These are phyloP conservation scores for Talaromyces ruber DNA, from an alignment of 495 filamentous ascomycete species.

Conservation along the genomic window DNA sequence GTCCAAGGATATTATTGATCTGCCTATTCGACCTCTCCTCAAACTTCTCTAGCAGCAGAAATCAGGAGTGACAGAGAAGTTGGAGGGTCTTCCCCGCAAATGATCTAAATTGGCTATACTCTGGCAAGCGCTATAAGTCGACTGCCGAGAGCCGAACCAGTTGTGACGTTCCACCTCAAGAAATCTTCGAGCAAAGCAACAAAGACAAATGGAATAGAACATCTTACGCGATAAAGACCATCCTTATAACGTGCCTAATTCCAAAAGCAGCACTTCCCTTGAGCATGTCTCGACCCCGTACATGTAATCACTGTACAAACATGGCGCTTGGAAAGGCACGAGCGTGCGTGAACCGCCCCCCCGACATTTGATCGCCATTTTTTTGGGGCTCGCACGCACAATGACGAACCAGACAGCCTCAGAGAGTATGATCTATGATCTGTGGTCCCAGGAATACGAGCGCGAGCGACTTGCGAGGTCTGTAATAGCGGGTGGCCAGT, in stretches of 20 bases:
- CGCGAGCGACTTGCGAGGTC: background rate
- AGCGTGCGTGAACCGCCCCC: background rate
- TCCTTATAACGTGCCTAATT: background rate
- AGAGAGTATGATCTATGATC: too few relatives aligned
- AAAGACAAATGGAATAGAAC: background rate
- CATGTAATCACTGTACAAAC: background rate
- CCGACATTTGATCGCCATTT: background rate
- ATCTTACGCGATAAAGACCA: background rate
- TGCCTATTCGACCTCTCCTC: background rate
- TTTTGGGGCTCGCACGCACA: background rate
- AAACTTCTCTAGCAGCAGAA: background rate
- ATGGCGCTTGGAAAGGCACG: background rate
- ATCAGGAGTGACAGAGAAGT: background rate
- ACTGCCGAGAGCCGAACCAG: background rate
- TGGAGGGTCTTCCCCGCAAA: background rate
- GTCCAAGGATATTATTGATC: background rate
- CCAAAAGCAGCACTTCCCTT: background rate
- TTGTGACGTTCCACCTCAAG: background rate
- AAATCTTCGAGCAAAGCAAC: background rate
- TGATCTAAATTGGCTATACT: background rate
- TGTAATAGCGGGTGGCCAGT: background rate
- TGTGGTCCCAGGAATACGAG: background rate
- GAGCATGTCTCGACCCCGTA: background rate
- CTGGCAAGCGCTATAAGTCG: background rate
- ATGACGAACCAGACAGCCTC: background rate